Conservation (phyloP, 805 yeast genomes). For the Deakozyma indianensis region DNA sequence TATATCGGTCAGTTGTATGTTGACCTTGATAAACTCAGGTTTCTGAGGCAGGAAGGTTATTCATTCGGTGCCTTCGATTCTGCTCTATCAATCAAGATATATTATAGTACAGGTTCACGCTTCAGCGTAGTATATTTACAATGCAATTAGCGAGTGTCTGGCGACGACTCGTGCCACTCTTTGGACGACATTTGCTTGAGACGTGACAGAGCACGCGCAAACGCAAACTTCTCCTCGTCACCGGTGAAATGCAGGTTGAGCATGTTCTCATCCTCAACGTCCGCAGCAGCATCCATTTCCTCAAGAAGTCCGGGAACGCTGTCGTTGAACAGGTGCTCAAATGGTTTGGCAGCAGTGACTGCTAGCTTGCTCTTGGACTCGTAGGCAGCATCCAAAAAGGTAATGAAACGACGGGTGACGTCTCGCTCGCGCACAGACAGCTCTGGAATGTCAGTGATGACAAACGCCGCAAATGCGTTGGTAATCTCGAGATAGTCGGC, state of each 20-base stretch:
- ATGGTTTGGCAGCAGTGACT: conserved; percentile 78
- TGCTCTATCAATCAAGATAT: too few species aligned
- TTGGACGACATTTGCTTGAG: conserved; percentile 86
- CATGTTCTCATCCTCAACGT: conserved; percentile 43
- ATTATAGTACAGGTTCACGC: too few species aligned
- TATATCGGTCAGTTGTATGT: too few species aligned
- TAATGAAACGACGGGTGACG: conserved; percentile 79
- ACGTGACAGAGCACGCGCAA: conserved; percentile 86
- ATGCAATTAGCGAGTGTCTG: neutral
- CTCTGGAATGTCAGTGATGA: conserved; percentile 88
- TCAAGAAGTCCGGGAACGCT: conserved; percentile 32
- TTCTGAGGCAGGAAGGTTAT: too few species aligned
- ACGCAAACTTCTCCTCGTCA: conserved; percentile 93
- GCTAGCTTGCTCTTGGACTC: conserved; percentile 82
- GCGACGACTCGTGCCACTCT: conserved; percentile 43
- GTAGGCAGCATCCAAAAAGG: conserved; percentile 89
- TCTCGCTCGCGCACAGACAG: conserved; percentile 68
- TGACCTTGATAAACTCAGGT: too few species aligned
- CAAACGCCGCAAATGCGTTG: conserved; percentile 54
- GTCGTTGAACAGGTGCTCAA: conserved; percentile 73
- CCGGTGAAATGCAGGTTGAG: conserved; percentile 50
- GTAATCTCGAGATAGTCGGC: conserved; percentile 89
- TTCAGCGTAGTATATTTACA: too few species aligned
- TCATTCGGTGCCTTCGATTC: too few species aligned
- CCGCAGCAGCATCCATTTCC: conserved; percentile 23